Percentiles rank a stretch among this genome's conserved stretches.
Evolutionary conservation across 2,329 filamentous ascomycete genomes (phyloP).

Genomic region (Nemania sp.): DNA sequence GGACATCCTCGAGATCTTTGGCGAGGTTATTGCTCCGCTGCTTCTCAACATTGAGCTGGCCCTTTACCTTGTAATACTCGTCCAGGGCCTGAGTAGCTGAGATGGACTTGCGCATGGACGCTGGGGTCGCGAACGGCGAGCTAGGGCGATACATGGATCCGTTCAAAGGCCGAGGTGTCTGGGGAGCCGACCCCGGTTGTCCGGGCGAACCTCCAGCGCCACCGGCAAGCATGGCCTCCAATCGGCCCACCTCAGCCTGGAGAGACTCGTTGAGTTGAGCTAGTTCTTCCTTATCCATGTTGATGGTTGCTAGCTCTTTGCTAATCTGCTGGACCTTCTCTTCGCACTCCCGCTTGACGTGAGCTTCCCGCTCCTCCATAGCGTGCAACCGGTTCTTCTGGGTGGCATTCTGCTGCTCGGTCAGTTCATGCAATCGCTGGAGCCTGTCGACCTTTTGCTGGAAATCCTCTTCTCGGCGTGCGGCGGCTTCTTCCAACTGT

Average conservation of each 20-base stretch:
- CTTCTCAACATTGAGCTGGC: slow-evolving; percentile 73
- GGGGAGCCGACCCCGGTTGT: slow-evolving; percentile 55
- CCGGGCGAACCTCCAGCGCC: slow-evolving; percentile 44
- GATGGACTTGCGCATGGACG: slow-evolving; percentile 61
- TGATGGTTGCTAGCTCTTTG: slow-evolving; percentile 61
- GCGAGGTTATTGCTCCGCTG: slow-evolving; percentile 75
- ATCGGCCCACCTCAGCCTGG: slow-evolving; percentile 58
- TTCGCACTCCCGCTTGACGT: slow-evolving; percentile 69
- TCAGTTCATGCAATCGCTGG: slow-evolving; percentile 79
- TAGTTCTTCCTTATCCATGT: slow-evolving; percentile 50
- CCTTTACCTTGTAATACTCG: slow-evolving; percentile 69
- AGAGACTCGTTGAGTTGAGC: slow-evolving; percentile 56
- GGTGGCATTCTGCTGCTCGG: slow-evolving; percentile 74
- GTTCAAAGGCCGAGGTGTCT: slow-evolving; percentile 62
- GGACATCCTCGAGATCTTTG: slow-evolving; percentile 81
- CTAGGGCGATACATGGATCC: slow-evolving; percentile 59
- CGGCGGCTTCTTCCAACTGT: slow-evolving; percentile 80
- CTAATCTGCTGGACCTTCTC: slow-evolving; percentile 61
- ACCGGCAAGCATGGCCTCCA: slow-evolving; percentile 55
- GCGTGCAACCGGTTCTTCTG: slow-evolving; percentile 72
- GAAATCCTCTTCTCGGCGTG: slow-evolving; percentile 83
- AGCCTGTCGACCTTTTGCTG: slow-evolving; percentile 83
- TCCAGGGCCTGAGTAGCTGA: slow-evolving; percentile 67
- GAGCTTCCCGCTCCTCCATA: slow-evolving; percentile 65
- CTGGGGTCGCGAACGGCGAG: slow-evolving; percentile 67